Base-by-base conservation (phyloP, 2,329 filamentous ascomycete species). In the Sporothrix inflata region DNA sequence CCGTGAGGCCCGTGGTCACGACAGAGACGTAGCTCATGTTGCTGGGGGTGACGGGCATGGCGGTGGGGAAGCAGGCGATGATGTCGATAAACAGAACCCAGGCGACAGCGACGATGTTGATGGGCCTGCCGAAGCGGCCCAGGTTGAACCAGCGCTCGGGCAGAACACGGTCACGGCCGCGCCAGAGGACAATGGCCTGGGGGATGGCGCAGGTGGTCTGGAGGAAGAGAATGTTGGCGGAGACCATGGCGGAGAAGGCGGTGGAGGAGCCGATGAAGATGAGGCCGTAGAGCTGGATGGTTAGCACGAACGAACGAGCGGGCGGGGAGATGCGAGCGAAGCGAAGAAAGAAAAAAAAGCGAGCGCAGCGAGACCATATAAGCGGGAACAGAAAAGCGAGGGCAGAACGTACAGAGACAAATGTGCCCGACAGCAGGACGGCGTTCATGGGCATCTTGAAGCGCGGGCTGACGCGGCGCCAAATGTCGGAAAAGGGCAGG, bases 241-340 rank as follows among this genome's bases (percentile, higher is more conserved):
- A 70, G 49, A 74, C 72, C 49, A 76, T 73, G 42, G 68, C 57
- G 16, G 73, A 73, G 61, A 74, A 70, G 1, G 78, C 78, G 0
- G 78, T 79, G 1, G 76, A 75, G 0, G 77, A 79, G 3, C 78
- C 78, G 1, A 79, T 73, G 61, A 78, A 79, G 0, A 79, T 77
- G 6, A 78, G 71, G 1, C 77, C 78, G 8, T 80, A 80, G 0
- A 79, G 45, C 65, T 68, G 30, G 8, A 2, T 1, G 4, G 45
- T 53, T 38, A 68, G 45, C 16, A 16, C 12, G 19, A 27, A 45
- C 14, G 53, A 60, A 27, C 14, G 16, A n/a, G n/a, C n/a, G n/a
- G n/a, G n/a, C n/a, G n/a, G n/a, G n/a, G n/a, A n/a, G n/a, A n/a
- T n/a, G n/a, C n/a, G n/a, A n/a, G n/a, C n/a, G n/a, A n/a, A n/a